A percentile compares a stretch with the other conserved stretches of the same genome.
phyloP scores from a whole-genome alignment of 2,329 filamentous ascomycete species.

The Pestalotiopsis sp. region DNA sequence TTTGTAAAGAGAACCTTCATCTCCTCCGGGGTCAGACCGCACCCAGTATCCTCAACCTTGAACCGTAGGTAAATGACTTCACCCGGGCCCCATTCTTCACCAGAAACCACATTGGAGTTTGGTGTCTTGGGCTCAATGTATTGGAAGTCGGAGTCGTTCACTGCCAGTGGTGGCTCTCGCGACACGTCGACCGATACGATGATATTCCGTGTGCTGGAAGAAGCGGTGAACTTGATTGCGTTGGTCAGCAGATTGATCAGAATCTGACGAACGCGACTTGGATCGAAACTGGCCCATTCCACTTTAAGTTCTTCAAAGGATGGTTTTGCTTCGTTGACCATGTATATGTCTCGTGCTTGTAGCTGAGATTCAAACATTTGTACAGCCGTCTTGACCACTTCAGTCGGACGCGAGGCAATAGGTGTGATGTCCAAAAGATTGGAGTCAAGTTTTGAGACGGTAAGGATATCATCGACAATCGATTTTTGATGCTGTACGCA shows the following conservation, averaged over 20 bases:
- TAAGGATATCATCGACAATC: slow-evolving; percentile 51
- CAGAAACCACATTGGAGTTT: slow-evolving; percentile 16
- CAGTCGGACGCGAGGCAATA: slow-evolving; percentile 52
- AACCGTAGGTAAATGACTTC: slow-evolving; percentile 43
- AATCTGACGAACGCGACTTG: slow-evolving; percentile 59
- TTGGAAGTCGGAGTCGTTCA: slow-evolving; percentile 26
- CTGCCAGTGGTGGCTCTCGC: slow-evolving; percentile 34
- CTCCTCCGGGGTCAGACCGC: slow-evolving; percentile 63
- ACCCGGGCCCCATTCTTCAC: slow-evolving; percentile 35
- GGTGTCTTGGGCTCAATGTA: slow-evolving; percentile 32
- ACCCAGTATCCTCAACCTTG: slow-evolving; percentile 67
- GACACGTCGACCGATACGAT: slow-evolving; percentile 54
- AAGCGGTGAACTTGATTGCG: slow-evolving; percentile 60
- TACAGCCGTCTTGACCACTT: slow-evolving; percentile 53
- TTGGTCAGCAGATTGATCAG: slow-evolving; percentile 64
- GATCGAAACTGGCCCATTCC: slow-evolving; percentile 60
- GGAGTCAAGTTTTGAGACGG: slow-evolving; percentile 55
- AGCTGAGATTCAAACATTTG: slow-evolving; percentile 64
- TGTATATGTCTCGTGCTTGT: slow-evolving; percentile 55
- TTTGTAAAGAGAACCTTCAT: slow-evolving; percentile 68
- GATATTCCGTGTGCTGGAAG: slow-evolving; percentile 38
- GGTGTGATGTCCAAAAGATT: slow-evolving; percentile 59
- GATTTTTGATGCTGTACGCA: slow-evolving; percentile 61
- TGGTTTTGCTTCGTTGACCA: slow-evolving; percentile 50
- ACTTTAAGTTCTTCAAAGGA: slow-evolving; percentile 50